Percentiles rank a stretch among this genome's conserved stretches.
These are phyloP conservation scores for Collariella sp. DNA, from an alignment of 495 filamentous ascomycete genomes.

Conservation along the genomic window DNA sequence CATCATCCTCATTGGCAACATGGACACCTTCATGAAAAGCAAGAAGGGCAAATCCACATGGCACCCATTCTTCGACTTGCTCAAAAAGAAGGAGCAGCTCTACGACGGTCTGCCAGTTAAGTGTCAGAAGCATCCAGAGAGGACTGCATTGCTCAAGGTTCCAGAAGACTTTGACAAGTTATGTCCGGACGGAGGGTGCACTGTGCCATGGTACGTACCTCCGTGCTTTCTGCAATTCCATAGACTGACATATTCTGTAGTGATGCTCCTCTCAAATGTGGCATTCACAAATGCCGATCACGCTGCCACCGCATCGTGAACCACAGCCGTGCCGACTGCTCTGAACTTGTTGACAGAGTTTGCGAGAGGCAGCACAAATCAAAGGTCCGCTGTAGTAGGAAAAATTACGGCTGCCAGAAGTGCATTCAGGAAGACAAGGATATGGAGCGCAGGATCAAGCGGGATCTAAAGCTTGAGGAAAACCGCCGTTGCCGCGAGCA, in stretches of 20 bases:
- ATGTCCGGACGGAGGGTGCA: conserved; percentile 69
- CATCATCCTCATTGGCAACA: conserved; percentile 66
- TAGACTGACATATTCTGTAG: conserved; percentile 19
- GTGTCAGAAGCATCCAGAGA: conserved; percentile 58
- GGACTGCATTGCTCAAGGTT: conserved; percentile 34
- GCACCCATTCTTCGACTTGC: conserved; percentile 48
- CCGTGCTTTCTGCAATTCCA: background rate
- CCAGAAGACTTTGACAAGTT: conserved; percentile 50
- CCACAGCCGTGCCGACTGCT: conserved; percentile 57
- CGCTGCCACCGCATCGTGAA: conserved; percentile 58
- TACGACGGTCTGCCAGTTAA: conserved; percentile 63
- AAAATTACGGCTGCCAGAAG: conserved; percentile 31
- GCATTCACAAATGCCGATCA: conserved; percentile 50
- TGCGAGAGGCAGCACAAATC: conserved; percentile 48
- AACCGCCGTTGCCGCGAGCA: conserved; percentile 42
- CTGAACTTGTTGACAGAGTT: conserved; percentile 33
- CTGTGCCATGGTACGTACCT: conserved; percentile 51
- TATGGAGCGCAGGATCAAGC: conserved; percentile 34
- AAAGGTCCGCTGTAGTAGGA: conserved; percentile 26
- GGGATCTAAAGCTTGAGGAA: conserved; percentile 48
- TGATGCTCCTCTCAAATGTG: conserved; percentile 50
- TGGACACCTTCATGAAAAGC: conserved; percentile 54
- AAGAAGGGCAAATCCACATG: conserved; percentile 53
- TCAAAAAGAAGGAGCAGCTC: conserved; percentile 48
- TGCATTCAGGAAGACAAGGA: conserved; percentile 47